Evolutionary conservation across 768 basidiomycete genomes (phyloP).

Genomic region (Boletus patriciae): DNA sequence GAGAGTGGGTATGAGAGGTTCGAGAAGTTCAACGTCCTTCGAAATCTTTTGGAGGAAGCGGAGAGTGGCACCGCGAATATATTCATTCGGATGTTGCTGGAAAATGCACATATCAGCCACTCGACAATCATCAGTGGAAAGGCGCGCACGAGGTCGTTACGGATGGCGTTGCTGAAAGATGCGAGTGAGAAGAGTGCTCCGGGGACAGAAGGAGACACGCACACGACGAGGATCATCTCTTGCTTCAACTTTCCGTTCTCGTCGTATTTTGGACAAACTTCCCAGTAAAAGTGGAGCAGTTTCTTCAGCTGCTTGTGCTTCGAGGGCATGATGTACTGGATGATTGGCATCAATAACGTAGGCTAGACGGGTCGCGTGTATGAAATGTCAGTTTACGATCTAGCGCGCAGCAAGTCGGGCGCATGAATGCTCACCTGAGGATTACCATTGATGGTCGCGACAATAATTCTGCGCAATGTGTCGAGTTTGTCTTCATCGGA

Average conservation of each 20-base stretch:
- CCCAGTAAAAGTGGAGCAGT: conserved; percentile 93
- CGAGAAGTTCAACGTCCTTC: conserved; percentile 89
- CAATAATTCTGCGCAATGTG: conserved; percentile 91
- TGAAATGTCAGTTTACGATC: not conserved
- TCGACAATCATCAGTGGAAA: not conserved
- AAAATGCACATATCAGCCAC: not conserved
- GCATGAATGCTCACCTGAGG: conserved; percentile 61
- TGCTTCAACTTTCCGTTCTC: conserved; percentile 97
- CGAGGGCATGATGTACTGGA: conserved; percentile 96
- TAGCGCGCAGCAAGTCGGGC: not conserved
- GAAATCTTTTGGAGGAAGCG: conserved; percentile 95
- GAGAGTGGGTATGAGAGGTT: conserved; percentile 93
- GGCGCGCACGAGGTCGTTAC: conserved; percentile 85
- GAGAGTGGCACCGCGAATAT: conserved; percentile 96
- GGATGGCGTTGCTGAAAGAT: conserved; percentile 81
- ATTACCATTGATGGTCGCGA: conserved; percentile 93
- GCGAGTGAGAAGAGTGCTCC: conserved; percentile 9
- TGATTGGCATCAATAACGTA: conserved; percentile 94
- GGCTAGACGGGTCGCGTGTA: conserved; percentile 49
- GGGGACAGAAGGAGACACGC: conserved; percentile 37
- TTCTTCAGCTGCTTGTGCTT: conserved; percentile 97
- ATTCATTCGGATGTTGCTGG: conserved; percentile 99
- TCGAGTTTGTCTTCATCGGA: conserved; percentile 96
- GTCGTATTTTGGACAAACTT: conserved; percentile 97
- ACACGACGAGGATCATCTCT: conserved; percentile 99